Evolutionary conservation across 768 basidiomycete genomes (phyloP).

Genomic region (Chiua virens): DNA sequence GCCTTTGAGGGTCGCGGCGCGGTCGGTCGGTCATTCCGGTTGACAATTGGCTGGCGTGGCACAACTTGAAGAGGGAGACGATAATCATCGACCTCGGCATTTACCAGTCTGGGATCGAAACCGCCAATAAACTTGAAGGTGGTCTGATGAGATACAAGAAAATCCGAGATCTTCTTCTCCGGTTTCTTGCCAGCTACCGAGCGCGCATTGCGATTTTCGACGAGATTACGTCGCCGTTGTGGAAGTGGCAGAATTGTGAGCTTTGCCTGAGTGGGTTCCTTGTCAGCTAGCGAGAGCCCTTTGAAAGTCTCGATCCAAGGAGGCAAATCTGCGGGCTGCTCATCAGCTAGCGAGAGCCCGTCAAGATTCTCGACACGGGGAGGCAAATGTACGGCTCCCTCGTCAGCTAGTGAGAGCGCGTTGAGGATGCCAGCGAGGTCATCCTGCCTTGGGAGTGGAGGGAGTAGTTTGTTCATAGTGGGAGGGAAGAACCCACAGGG

Average conservation of each 20-base stretch:
- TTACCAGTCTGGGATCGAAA: neutral
- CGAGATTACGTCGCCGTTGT: no score
- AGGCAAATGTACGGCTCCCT: neutral
- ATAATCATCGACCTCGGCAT: slow-evolving; percentile 4
- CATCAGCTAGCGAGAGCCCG: neutral
- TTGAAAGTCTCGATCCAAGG: slow-evolving; percentile 32
- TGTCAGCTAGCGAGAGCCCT: slow-evolving; percentile 33
- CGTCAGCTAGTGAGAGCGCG: no score
- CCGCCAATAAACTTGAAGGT: no score
- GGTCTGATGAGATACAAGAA: no score
- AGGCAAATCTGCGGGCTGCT: slow-evolving; percentile 26
- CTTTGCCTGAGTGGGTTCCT: no score
- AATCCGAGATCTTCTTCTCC: no score
- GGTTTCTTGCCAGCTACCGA: slow-evolving; percentile 5
- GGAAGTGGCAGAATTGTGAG: no score
- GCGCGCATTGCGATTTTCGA: no score
- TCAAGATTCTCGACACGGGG: no score
- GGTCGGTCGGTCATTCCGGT: neutral
- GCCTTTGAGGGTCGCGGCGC: no score
- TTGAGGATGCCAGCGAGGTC: slow-evolving; percentile 33
- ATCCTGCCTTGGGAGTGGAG: neutral
- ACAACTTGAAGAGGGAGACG: slow-evolving; percentile 6
- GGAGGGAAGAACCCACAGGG: no score
- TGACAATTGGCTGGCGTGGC: slow-evolving; percentile 1
- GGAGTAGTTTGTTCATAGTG: no score